Base-by-base conservation (phyloP, 2,329 filamentous ascomycete species). In the Epichloe coenophiala region DNA sequence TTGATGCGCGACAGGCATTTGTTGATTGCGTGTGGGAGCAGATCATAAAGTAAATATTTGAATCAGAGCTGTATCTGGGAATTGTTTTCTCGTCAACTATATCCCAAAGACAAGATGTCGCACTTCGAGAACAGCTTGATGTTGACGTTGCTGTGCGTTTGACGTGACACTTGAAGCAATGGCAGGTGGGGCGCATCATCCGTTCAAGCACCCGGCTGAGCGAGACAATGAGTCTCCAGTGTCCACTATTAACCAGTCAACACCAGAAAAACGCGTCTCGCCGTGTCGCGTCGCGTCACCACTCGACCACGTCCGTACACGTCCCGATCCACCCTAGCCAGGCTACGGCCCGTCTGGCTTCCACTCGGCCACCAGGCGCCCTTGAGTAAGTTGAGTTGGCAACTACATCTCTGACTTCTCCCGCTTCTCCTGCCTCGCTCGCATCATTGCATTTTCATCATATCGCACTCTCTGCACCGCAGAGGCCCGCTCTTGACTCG, bases 341-440 rank as follows among this genome's bases (percentile, higher is more conserved):
- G 23, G 23, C 23, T 27, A 8, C 27, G 27, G 27, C 27, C 27
- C 27, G 27, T 27, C 27, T 27, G 15, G 35, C 40, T 35, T 44
- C 48, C 48, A 49, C 48, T 45, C 35, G 27, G 41, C 39, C 45
- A 38, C 48, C 48, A 12, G 31, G 41, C 41, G 41, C 35, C 40
- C 38, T 17, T 17, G 3, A 21, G 3, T 19, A 1, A 8, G 15
- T 9, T 19, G 2, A 27, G 21, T 19, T 5, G 19, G 42, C 12
- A 33, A 44, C 42, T 40, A n/a, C 31, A 37, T 12, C 23, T 12
- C 23, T 47, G 52, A 39, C 53, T 49, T 49, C 42, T 53, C 19
- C 31, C 21, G 39, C 27, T 36, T 49, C 33, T 49, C 46, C 37
- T 45, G 17, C 38, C 31, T 17, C 47, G 47, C 39, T 27, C 19